These are phyloP conservation scores for Leccinum pachyderme DNA, from an alignment of 1,284 basidiomycete genomes.

Conservation along the genomic window DNA sequence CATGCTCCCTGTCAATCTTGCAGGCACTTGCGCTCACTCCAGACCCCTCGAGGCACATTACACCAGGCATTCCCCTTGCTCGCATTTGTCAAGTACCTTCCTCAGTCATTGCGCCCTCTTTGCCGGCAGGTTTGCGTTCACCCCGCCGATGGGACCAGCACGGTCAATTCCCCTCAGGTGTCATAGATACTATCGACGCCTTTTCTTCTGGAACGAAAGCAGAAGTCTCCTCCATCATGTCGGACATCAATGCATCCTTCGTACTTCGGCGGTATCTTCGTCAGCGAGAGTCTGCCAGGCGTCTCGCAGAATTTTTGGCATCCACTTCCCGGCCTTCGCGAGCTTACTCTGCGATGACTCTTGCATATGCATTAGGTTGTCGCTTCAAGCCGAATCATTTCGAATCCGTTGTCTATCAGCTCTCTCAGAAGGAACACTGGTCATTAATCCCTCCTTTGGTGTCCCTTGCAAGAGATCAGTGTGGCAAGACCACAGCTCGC, in stretches of 20 bases:
- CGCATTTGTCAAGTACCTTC: conserved; percentile 1
- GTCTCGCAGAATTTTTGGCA: conserved; percentile 46
- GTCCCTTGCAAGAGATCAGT: conserved; percentile 44
- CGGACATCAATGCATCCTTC: conserved; percentile 24
- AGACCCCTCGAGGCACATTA: conserved; percentile 6
- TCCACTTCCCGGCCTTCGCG: conserved; percentile 39
- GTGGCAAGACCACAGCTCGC: conserved; percentile 47
- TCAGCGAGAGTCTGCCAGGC: conserved; percentile 40
- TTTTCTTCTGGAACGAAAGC: conserved; percentile 20
- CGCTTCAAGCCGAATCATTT: conserved; percentile 52
- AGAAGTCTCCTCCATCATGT: conserved; percentile 26
- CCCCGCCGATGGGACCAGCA: neutral
- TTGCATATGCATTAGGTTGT: conserved; percentile 50
- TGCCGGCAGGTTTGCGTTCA: neutral
- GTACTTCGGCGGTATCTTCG: conserved; percentile 33
- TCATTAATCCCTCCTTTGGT: conserved; percentile 45
- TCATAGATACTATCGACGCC: conserved; percentile 27
- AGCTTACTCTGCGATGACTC: conserved; percentile 43
- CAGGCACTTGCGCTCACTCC: conserved; percentile 21
- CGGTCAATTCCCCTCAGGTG: conserved; percentile 24
- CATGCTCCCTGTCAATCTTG: conserved; percentile 20
- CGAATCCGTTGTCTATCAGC: conserved; percentile 51
- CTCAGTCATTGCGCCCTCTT: neutral
- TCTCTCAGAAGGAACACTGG: conserved; percentile 52
- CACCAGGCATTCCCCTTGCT: conserved; percentile 5